A percentile compares a stretch with the other conserved stretches of the same genome.
phyloP scores from a whole-genome alignment of 768 basidiomycete genomes.

The Boletales sp. region DNA sequence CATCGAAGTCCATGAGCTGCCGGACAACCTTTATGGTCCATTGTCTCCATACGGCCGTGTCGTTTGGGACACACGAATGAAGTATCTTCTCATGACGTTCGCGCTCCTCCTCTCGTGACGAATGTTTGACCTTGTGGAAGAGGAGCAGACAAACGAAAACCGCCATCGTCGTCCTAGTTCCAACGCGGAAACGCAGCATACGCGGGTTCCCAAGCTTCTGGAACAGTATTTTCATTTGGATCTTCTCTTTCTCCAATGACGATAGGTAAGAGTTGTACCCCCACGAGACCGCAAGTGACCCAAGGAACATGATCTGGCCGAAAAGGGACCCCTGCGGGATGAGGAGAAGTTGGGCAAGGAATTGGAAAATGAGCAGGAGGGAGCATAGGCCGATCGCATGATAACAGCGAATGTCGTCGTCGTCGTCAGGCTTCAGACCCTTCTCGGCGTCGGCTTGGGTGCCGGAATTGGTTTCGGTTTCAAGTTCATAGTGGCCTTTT shows the following conservation, averaged over 20 bases:
- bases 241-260: conserved; percentile 33
- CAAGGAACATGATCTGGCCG: conserved; percentile 34
- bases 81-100: conserved; percentile 9
- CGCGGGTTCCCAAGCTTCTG: conserved; percentile 4
- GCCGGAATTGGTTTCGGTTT: background rate
- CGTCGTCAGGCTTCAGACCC: too few species aligned
- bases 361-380: conserved; percentile 28
- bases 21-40: conserved; percentile 22
- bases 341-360: conserved; percentile 32
- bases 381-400: conserved; percentile 24
- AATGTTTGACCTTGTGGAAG: conserved; percentile 10
- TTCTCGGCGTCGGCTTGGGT: too few species aligned
- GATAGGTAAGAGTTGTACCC: conserved; percentile 31
- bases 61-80: conserved; percentile 15
- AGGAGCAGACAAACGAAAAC: conserved; percentile 24
- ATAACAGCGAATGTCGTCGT: background rate
- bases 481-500: conserved; percentile 25
- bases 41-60: conserved; percentile 20
- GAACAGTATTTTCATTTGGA: conserved; percentile 17
- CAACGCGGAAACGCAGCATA: conserved; percentile 13
- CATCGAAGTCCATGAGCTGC: conserved; percentile 8
- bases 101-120: background rate
- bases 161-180: conserved; percentile 19
- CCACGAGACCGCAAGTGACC: conserved; percentile 32
- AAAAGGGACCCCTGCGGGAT: conserved; percentile 33